Base-by-base conservation (phyloP, 306 rosid genomes). In the Cucumis melo region DNA sequence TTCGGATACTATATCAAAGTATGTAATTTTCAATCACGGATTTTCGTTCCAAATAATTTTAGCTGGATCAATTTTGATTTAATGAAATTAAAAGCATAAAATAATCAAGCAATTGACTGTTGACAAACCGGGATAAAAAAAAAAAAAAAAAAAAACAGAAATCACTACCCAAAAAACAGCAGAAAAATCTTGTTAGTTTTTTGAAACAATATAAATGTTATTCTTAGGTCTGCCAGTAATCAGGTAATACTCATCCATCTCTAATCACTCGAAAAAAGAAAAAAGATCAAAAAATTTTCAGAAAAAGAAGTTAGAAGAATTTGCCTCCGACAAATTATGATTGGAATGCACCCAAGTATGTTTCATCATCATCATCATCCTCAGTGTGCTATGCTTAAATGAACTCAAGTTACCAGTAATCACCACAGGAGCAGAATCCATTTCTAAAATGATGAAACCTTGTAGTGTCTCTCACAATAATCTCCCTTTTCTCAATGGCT, bases 401-500 rank as follows among this genome's bases (percentile, higher is more conserved):
- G 59, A 62, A 20, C 7, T 58, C 57, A 32, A 54, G 79, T 84
- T 80, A 92, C 98, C 98, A 91, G 84, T 88, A 92, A 82, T 88
- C 96, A 58, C 90, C 70, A 79, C 96, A 92, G 51, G 94, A 90
- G 84, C 98, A 92, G 24, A 84, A 14, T 53, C 96, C 97, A 84
- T 87, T 84, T 76, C 85, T 90, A 77, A 92, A 92, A 86, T 90
- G 96, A 81, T 92, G 98, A 79, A 92, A 93, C 79, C 98, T 87
- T 39, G 89, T 84, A 57, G 96, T 89, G 83, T 91, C 98, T 73
- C 98, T 85, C 65, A 91, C 88, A 80, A 88, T 84, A 76, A 93
- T 91, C 83, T 93, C 95, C 85, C 93, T 84, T 64, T 82, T 81
- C 83, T 91, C 98, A 73, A 89, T 87, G 32, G 88, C 88, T 75